Percentiles rank a stretch among this genome's conserved stretches.
Evolutionary conservation across 2,329 filamentous ascomycete genomes (phyloP).

Genomic region (Colletotrichum sp.): DNA sequence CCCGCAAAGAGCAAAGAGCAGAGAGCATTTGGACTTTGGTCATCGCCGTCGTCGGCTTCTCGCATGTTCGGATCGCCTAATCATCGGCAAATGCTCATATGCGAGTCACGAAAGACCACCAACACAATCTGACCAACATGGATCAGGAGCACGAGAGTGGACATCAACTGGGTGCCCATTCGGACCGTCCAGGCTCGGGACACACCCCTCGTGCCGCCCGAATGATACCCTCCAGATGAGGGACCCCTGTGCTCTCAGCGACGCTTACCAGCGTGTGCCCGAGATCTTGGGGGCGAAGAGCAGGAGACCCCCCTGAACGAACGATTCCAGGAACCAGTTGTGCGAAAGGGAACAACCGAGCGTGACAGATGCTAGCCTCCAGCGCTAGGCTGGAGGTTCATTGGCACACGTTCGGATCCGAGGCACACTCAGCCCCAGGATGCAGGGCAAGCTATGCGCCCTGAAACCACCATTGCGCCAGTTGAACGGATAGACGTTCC

Average conservation of each 20-base stretch:
- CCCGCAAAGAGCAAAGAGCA: background rate
- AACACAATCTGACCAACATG: slow-evolving; percentile 14
- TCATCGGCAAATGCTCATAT: slow-evolving; percentile 11
- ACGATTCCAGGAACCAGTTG: slow-evolving; percentile 16
- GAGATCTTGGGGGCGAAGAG: slow-evolving; percentile 21
- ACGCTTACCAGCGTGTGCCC: slow-evolving; percentile 8
- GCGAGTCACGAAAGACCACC: slow-evolving; percentile 13
- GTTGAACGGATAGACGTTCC: slow-evolving; percentile 3
- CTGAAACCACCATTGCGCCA: slow-evolving; percentile 24
- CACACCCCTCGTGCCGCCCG: background rate
- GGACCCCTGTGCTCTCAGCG: slow-evolving; percentile 5
- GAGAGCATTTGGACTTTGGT: background rate
- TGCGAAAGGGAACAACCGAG: slow-evolving; percentile 14
- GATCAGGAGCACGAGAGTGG: slow-evolving; percentile 8
- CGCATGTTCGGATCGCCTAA: slow-evolving; percentile 13
- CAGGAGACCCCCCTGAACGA: slow-evolving; percentile 10
- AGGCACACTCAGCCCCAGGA: slow-evolving; percentile 8
- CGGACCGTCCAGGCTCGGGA: slow-evolving; percentile 6
- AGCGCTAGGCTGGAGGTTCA: slow-evolving; percentile 9
- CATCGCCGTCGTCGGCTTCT: background rate
- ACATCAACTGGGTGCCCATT: background rate
- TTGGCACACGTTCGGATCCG: slow-evolving; percentile 20
- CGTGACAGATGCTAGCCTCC: slow-evolving; percentile 12
- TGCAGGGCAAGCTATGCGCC: slow-evolving; percentile 6
- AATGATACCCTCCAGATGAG: background rate